phyloP scores from a whole-genome alignment of 2,329 filamentous ascomycete species.

The Coniochaeta sp. region DNA sequence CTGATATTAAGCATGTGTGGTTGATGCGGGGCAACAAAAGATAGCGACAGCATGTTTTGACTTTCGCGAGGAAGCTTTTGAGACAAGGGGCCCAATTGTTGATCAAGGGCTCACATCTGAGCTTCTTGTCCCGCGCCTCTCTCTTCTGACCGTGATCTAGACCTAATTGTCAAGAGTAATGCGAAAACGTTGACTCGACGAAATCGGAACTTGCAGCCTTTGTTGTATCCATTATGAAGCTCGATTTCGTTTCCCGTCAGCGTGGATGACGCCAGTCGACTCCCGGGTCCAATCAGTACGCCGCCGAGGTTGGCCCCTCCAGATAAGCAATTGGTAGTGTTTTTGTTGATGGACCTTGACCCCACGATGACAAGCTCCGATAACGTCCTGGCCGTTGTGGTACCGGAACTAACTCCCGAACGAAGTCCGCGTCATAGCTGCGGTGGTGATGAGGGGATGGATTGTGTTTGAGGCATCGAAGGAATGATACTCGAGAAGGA shows the following conservation, averaged over 20 bases:
- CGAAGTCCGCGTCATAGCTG: background rate
- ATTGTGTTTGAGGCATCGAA: no score
- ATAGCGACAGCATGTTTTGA: background rate
- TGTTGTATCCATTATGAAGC: slow-evolving; percentile 3
- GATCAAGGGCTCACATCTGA: slow-evolving; percentile 1
- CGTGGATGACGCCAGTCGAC: slow-evolving; percentile 3
- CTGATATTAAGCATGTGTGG: background rate
- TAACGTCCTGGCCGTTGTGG: background rate
- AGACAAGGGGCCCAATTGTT: no score
- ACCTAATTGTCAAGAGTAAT: slow-evolving; percentile 4
- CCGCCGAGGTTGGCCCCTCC: background rate
- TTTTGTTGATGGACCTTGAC: background rate
- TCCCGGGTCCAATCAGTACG: background rate
- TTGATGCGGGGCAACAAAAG: background rate
- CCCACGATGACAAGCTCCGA: slow-evolving; percentile 1
- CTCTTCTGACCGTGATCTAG: no score
- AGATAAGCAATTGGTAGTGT: slow-evolving; percentile 1
- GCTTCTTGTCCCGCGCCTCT: background rate
- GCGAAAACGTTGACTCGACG: background rate
- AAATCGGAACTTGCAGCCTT: background rate
- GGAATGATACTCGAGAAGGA: no score
- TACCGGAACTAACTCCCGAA: background rate
- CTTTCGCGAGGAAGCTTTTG: no score
- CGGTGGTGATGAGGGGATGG: no score
- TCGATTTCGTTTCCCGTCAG: slow-evolving; percentile 1